phyloP scores from a whole-genome alignment of 202 grass and related monocot species.

The Eragrostis tef region DNA sequence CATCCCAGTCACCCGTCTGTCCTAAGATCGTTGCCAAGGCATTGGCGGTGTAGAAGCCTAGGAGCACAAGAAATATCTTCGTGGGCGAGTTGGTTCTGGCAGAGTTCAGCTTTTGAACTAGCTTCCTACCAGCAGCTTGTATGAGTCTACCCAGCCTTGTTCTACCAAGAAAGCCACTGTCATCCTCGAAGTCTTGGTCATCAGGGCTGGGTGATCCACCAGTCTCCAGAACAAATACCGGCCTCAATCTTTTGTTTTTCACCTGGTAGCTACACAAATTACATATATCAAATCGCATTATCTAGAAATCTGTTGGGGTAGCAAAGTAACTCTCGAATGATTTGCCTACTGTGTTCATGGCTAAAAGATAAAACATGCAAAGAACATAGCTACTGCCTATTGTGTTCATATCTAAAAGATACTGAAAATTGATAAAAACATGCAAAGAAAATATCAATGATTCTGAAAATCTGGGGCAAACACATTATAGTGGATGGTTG shows the following conservation, averaged over 20 bases:
- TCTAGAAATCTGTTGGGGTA: background rate
- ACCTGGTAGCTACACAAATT: slow-evolving; percentile 55
- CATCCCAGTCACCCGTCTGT: slow-evolving; percentile 97
- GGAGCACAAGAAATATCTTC: slow-evolving; percentile 88
- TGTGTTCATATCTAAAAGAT: too few species aligned
- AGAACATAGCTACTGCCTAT: too few species aligned
- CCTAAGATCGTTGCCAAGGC: slow-evolving; percentile 89
- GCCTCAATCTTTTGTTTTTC: slow-evolving; percentile 63
- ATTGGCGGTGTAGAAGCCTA: slow-evolving; percentile 96
- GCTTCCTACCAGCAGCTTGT: slow-evolving; percentile 63
- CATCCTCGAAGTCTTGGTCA: slow-evolving; percentile 59
- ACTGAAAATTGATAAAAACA: too few species aligned
- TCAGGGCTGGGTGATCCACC: slow-evolving; percentile 58
- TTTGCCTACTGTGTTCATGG: too few species aligned
- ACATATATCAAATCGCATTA: slow-evolving; percentile 29
- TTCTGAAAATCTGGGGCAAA: too few species aligned
- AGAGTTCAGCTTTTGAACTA: slow-evolving; percentile 76
- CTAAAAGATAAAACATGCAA: too few species aligned
- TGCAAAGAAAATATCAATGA: too few species aligned
- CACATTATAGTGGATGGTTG: too few species aligned
- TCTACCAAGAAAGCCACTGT: slow-evolving; percentile 63
- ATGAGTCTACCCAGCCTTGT: slow-evolving; percentile 76
- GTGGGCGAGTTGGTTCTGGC: slow-evolving; percentile 71
- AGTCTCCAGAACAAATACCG: slow-evolving; percentile 67
- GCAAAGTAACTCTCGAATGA: background rate